Percentiles rank a stretch among this genome's conserved stretches.
Evolutionary conservation across 208 protist species (phyloP).

Genomic region (Angomonas deanei): DNA sequence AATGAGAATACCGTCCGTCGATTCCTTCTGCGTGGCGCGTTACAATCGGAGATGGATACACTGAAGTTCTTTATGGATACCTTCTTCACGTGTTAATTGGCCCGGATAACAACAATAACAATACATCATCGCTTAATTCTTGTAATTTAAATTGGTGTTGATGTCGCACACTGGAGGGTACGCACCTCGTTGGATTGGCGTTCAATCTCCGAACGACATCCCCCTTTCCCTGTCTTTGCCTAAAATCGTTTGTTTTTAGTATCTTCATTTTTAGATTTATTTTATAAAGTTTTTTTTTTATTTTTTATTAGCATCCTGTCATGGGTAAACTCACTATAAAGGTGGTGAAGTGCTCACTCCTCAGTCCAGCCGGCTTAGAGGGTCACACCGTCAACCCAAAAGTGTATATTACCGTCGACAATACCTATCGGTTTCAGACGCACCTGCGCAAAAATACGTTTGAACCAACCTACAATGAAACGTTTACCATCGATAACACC

Average conservation of each 20-base stretch:
- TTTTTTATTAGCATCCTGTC: background rate
- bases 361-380: constrained; percentile 22
- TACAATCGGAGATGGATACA: constrained; percentile 45
- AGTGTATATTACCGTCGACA: constrained; percentile 57
- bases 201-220: too few species aligned
- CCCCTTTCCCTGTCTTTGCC: background rate
- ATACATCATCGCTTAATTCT: too few species aligned
- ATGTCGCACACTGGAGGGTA: too few species aligned
- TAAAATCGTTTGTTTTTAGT: constrained; percentile 8
- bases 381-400: constrained; percentile 31
- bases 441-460: constrained; percentile 31
- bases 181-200: too few species aligned
- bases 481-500: constrained; percentile 72
- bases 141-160: too few species aligned
- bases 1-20: constrained; percentile 12
- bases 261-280: constrained; percentile 8
- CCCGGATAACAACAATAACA: too few species aligned
- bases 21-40: constrained; percentile 22
- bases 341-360: constrained; percentile 44
- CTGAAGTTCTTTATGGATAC: constrained; percentile 14
- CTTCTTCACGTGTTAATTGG: background rate
- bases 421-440: constrained; percentile 67
- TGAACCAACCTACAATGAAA: constrained; percentile 43
- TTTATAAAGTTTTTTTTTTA: constrained; percentile 6
- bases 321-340: constrained; percentile 41